Evolutionary conservation across 352 stramenopile species (phyloP), one percentile per base, ranked within the genome.

Genomic region (Thalassiosira mediterranea): DNA sequence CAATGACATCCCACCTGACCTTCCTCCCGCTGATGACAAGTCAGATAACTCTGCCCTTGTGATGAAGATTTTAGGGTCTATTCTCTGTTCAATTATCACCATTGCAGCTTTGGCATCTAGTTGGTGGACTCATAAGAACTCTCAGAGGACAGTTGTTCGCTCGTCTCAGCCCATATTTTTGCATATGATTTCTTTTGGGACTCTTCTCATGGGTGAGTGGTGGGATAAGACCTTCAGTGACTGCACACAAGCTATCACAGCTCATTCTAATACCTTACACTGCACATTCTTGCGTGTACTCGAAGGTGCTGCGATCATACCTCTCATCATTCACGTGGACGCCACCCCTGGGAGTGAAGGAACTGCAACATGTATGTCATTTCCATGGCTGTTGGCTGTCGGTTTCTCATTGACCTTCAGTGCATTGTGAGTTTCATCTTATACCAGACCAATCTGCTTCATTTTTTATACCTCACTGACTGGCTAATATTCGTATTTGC

Each of bases 161-260:
- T 53, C 66, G 40, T 73, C 64, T n/a, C 79, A 87, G 47, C 79
- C 73, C 26, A 29, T 76, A 0, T 87, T 87, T 52, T 38, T 87
- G 13, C 10, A 64, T 5, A 54, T 58, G 7, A 72, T 87, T 58
- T 56, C 31, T 44, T 19, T 71, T 4, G 79, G 79, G 21, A 47
- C 67, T 5, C 53, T 84, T 1, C 37, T 87, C 0, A 75, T 84
- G 42, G 68, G n/a, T n/a, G n/a, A n/a, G n/a, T n/a, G n/a, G n/a
- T n/a, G n/a, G n/a, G n/a, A n/a, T n/a, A n/a, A n/a, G n/a, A n/a
- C n/a, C n/a, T n/a, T n/a, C n/a, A n/a, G n/a, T n/a, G n/a, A n/a
- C n/a, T n/a, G n/a, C n/a, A n/a, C n/a, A n/a, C n/a, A n/a, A n/a
- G n/a, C n/a, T n/a, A n/a, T n/a, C n/a, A n/a, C n/a, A n/a, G n/a